These are phyloP conservation scores for Furcasterigmium furcatum DNA, from an alignment of 2,329 filamentous ascomycete genomes.

Conservation along the genomic window DNA sequence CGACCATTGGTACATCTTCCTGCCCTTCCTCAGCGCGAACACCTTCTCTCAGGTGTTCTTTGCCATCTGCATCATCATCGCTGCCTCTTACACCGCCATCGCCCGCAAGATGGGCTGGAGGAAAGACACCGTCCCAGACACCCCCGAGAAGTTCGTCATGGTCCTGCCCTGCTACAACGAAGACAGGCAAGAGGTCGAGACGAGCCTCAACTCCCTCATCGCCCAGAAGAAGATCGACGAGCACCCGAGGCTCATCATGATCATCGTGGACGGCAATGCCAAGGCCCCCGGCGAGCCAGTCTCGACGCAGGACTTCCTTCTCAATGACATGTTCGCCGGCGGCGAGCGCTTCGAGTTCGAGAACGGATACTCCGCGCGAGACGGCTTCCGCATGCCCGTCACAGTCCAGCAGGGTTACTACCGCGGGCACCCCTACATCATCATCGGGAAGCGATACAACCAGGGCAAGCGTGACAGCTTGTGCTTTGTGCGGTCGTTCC, in stretches of 20 bases:
- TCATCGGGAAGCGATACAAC: conserved; percentile 45
- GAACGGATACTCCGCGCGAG: conserved; percentile 41
- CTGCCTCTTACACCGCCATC: conserved; percentile 23
- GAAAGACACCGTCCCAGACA: conserved; percentile 24
- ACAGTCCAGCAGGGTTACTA: conserved; percentile 39
- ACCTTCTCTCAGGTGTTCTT: conserved; percentile 39
- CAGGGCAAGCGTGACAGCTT: conserved; percentile 47
- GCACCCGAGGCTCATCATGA: conserved; percentile 39
- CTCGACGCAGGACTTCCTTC: conserved; percentile 42
- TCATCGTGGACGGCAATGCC: conserved; percentile 46
- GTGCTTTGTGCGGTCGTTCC: conserved; percentile 42
- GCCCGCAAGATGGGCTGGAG: conserved; percentile 22
- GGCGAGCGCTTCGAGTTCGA: conserved; percentile 28
- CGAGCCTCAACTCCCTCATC: conserved; percentile 42
- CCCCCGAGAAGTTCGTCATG: conserved; percentile 39
- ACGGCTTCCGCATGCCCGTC: conserved; percentile 42
- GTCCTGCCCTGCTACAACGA: conserved; percentile 49
- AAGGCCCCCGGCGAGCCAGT: conserved; percentile 42
- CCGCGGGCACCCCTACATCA: conserved; percentile 40
- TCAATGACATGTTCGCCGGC: conserved; percentile 39
- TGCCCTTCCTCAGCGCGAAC: conserved; percentile 41
- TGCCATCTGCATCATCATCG: conserved; percentile 31
- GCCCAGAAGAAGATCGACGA: conserved; percentile 36
- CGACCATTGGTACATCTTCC: conserved; percentile 38
- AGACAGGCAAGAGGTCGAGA: conserved; percentile 35